Percentiles rank a stretch among this genome's conserved stretches.
Evolutionary conservation across 495 filamentous ascomycete genomes (phyloP).

Genomic region (Neurospora terricola): DNA sequence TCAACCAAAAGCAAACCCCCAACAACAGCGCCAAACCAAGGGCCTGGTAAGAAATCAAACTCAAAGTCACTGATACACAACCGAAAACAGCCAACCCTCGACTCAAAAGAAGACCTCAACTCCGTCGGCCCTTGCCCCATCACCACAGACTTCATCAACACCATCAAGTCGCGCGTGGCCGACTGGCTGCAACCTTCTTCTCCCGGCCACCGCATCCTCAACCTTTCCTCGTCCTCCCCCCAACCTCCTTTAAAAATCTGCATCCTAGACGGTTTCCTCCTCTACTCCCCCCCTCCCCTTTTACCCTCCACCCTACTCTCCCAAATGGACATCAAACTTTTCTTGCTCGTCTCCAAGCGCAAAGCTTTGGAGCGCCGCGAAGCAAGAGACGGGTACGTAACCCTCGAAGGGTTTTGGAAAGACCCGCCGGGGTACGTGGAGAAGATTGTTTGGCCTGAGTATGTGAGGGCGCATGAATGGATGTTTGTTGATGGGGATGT

Average conservation of each 20-base stretch:
- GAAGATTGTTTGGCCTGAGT: slow-evolving; percentile 90
- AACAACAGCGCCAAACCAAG: background rate
- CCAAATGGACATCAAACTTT: slow-evolving; percentile 61
- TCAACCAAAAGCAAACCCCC: background rate
- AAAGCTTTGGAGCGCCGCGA: slow-evolving; percentile 58
- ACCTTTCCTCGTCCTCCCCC: slow-evolving; percentile 31
- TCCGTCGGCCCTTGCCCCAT: slow-evolving; percentile 41
- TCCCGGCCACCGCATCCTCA: slow-evolving; percentile 35
- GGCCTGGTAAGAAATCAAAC: slow-evolving; percentile 18
- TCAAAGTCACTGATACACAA: slow-evolving; percentile 23
- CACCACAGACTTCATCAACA: slow-evolving; percentile 25
- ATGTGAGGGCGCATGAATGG: slow-evolving; percentile 66
- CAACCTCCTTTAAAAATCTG: slow-evolving; percentile 28
- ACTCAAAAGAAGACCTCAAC: slow-evolving; percentile 73
- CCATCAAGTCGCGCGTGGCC: slow-evolving; percentile 27
- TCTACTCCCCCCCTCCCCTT: slow-evolving; percentile 46
- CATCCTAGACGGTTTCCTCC: slow-evolving; percentile 74
- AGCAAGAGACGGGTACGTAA: slow-evolving; percentile 74
- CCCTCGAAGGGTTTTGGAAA: slow-evolving; percentile 81
- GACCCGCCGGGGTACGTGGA: slow-evolving; percentile 94
- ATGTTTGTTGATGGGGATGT: slow-evolving; percentile 60
- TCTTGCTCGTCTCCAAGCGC: slow-evolving; percentile 53
- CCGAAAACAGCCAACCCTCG: slow-evolving; percentile 38
- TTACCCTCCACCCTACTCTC: slow-evolving; percentile 30
- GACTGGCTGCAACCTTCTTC: slow-evolving; percentile 29